Percentiles rank a stretch among this genome's conserved stretches.
Evolutionary conservation across 108 stramenopile genomes (phyloP).

Genomic region (Nitzschia inconspicua): DNA sequence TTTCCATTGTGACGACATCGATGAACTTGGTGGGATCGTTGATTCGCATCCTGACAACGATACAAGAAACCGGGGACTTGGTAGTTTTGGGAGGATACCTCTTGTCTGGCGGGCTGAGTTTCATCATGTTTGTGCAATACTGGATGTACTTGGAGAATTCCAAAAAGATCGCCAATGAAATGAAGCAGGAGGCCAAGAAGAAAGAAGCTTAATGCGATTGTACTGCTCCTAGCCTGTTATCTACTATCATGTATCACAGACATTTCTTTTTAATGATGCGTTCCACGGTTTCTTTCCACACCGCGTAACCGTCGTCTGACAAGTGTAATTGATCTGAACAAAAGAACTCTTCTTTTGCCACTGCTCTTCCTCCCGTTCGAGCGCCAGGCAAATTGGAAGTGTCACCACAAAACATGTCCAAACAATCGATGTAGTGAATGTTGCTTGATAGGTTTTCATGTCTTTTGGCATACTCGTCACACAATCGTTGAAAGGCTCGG

Average conservation of each 20-base stretch:
- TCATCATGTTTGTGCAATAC: conserved; percentile 55
- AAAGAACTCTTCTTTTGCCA: conserved; percentile 54
- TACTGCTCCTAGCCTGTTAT: background rate
- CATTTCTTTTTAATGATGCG: no score
- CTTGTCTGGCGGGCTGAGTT: conserved; percentile 45
- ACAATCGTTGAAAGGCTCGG: conserved; percentile 40
- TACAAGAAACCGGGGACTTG: conserved; percentile 75
- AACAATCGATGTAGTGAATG: conserved; percentile 58
- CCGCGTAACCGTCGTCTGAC: conserved; percentile 53
- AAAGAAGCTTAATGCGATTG: conserved; percentile 32
- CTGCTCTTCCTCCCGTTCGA: conserved; percentile 49
- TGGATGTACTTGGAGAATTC: conserved; percentile 64
- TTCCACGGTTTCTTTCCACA: conserved; percentile 61
- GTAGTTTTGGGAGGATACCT: conserved; percentile 56
- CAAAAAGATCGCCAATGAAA: conserved; percentile 26
- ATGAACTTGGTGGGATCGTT: conserved; percentile 64
- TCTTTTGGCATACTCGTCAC: conserved; percentile 20
- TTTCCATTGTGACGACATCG: conserved; percentile 58
- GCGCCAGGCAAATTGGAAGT: conserved; percentile 47
- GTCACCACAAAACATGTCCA: conserved; percentile 66
- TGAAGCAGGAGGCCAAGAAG: conserved; percentile 27
- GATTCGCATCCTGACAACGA: conserved; percentile 70
- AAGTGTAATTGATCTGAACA: conserved; percentile 65
- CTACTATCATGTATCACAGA: background rate
- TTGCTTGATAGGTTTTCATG: background rate